Percentiles rank a stretch among this genome's conserved stretches.
Evolutionary conservation across 768 basidiomycete genomes (phyloP).

Genomic region (Piloderma croceum): DNA sequence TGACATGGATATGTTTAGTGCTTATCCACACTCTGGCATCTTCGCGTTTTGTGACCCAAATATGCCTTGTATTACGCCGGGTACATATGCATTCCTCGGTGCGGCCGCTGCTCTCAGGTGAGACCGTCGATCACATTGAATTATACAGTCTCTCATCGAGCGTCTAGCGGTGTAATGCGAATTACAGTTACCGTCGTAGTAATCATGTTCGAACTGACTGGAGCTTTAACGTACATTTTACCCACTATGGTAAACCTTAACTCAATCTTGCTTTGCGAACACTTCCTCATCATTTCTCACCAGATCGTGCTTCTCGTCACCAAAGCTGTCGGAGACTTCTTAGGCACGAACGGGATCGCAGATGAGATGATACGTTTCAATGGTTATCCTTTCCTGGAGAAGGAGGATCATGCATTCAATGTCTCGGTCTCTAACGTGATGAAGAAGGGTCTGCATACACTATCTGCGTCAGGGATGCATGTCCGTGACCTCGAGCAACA

Average conservation of each 20-base stretch:
- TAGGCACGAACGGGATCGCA: constrained; percentile 91
- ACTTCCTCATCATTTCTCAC: constrained; percentile 10
- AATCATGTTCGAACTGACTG: constrained; percentile 98
- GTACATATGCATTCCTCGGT: constrained; percentile 95
- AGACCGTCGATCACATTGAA: background rate
- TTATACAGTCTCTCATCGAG: background rate
- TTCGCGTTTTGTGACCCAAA: constrained; percentile 90
- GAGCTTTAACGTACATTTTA: constrained; percentile 92
- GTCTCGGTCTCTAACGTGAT: constrained; percentile 89
- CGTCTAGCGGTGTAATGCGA: constrained; percentile 83
- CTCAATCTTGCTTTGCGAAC: background rate
- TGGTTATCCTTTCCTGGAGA: constrained; percentile 94
- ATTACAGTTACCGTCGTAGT: constrained; percentile 98
- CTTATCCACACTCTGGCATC: constrained; percentile 78
- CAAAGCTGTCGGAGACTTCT: constrained; percentile 92
- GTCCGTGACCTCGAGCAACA: constrained; percentile 83
- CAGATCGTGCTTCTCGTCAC: constrained; percentile 96
- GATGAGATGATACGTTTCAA: constrained; percentile 97
- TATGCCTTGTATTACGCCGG: constrained; percentile 94
- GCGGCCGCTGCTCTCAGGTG: constrained; percentile 94
- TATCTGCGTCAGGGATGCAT: constrained; percentile 71
- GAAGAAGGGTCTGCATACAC: constrained; percentile 70
- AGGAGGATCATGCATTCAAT: constrained; percentile 89
- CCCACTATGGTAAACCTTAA: constrained; percentile 81
- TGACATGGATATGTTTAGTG: constrained; percentile 37